These are phyloP conservation scores for Melocanna baccifera DNA, from an alignment of 176 grass and related monocot species.

Conservation along the genomic window DNA sequence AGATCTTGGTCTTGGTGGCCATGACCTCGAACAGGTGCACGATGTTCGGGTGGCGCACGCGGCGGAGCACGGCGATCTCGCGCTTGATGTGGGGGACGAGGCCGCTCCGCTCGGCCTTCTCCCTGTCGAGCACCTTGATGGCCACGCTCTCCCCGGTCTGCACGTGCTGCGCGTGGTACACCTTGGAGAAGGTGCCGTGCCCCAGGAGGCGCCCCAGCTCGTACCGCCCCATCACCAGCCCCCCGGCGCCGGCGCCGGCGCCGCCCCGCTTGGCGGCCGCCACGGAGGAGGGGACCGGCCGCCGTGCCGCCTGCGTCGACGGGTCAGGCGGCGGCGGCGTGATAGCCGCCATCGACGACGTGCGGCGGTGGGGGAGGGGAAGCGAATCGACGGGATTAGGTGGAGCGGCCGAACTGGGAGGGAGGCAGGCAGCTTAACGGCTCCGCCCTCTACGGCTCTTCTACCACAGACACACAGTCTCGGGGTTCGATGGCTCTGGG, in stretches of 20 bases:
- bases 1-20: slow-evolving; percentile 98
- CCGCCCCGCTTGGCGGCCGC: slow-evolving; percentile 24
- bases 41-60: slow-evolving; percentile 92
- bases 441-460: not conserved
- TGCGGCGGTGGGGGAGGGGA: not conserved
- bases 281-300: slow-evolving; percentile 17
- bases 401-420: slow-evolving; percentile 12
- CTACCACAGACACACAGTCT: not conserved
- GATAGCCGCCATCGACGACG: slow-evolving; percentile 33
- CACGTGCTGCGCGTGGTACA: slow-evolving; percentile 63
- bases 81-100: slow-evolving; percentile 87
- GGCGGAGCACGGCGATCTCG: slow-evolving; percentile 90
- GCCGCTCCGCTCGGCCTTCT: slow-evolving; percentile 62
- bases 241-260: not conserved
- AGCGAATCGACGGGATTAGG: slow-evolving; percentile 5
- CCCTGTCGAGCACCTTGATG: slow-evolving; percentile 95
- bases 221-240: slow-evolving; percentile 66
- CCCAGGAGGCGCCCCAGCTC: slow-evolving; percentile 83
- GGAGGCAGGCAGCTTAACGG: slow-evolving; percentile 8
- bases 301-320: slow-evolving; percentile 22
- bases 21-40: slow-evolving; percentile 96
- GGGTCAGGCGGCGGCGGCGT: not conserved
- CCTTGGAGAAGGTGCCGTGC: slow-evolving; percentile 88
- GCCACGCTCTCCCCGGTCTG: slow-evolving; percentile 62
- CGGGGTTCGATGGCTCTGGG: not conserved